These are phyloP conservation scores for Straminergon stramineum DNA, from an alignment of 225 moss, liverwort and hornwort species.

Conservation along the genomic window DNA sequence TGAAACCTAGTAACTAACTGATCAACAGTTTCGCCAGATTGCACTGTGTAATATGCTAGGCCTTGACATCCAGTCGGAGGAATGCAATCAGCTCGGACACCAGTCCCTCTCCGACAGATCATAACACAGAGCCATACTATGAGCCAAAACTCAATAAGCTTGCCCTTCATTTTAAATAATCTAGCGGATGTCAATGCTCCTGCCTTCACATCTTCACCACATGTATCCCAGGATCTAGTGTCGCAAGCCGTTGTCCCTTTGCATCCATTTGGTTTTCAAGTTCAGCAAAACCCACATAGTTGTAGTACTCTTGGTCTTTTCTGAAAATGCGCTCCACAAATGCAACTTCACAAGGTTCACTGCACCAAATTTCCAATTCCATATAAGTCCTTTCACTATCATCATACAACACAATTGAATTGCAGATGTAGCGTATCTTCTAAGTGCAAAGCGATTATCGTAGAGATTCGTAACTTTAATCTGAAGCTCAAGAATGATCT, in stretches of 20 bases:
- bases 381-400: neutral
- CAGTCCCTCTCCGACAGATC: neutral
- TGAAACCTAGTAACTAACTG: slow-evolving; percentile 1
- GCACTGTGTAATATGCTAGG: slow-evolving; percentile 27
- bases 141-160: neutral
- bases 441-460: neutral
- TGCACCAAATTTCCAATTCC: neutral
- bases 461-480: neutral
- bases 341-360: neutral
- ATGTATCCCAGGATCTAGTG: neutral
- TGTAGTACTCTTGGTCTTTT: neutral
- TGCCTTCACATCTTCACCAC: slow-evolving; percentile 1
- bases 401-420: neutral
- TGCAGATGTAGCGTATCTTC: neutral
- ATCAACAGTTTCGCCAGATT: neutral
- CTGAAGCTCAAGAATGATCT: neutral
- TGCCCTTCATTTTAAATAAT: slow-evolving; percentile 10
- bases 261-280: neutral
- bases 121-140: slow-evolving; percentile 2
- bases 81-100: slow-evolving; percentile 22
- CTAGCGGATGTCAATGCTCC: neutral
- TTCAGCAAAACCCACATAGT: neutral
- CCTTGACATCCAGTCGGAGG: slow-evolving; percentile 29
- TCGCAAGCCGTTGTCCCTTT: neutral
- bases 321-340: neutral